phyloP scores from a whole-genome alignment of 2,329 filamentous ascomycete genomes.

The Fusarium multiceps region DNA sequence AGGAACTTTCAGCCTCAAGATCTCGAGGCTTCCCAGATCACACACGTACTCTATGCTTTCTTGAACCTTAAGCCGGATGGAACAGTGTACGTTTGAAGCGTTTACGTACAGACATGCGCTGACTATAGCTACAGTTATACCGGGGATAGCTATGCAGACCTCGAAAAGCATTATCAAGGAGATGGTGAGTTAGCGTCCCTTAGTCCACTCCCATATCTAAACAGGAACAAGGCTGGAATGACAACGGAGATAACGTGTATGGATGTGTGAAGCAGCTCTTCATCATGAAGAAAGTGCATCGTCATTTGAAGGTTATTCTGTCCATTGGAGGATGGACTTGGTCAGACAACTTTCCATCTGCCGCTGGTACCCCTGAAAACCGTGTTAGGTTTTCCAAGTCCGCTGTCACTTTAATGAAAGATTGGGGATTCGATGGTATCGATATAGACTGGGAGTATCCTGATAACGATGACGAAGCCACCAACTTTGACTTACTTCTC shows the following conservation, averaged over 20 bases:
- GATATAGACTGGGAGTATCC: constrained; percentile 38
- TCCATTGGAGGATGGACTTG: constrained; percentile 35
- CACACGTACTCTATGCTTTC: constrained; percentile 84
- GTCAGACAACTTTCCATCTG: constrained; percentile 30
- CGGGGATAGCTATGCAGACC: constrained; percentile 76
- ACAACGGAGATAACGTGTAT: constrained; percentile 20
- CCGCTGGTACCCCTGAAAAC: constrained; percentile 21
- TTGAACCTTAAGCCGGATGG: constrained; percentile 79
- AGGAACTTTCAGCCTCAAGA: constrained; percentile 47
- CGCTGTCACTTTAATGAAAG: constrained; percentile 30
- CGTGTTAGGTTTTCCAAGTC: constrained; percentile 30
- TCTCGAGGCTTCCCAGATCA: constrained; percentile 63
- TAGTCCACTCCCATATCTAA: not conserved
- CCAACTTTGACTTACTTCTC: constrained; percentile 32
- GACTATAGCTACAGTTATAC: constrained; percentile 59
- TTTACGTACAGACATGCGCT: not conserved
- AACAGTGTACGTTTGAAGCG: constrained; percentile 67
- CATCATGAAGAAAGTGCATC: constrained; percentile 29
- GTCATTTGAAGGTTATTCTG: constrained; percentile 32
- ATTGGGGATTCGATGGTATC: constrained; percentile 36
- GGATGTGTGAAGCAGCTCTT: constrained; percentile 36
- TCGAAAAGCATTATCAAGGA: constrained; percentile 71
- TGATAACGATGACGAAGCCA: constrained; percentile 14
- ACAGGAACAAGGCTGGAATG: constrained; percentile 18
- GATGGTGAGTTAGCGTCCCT: constrained; percentile 62